Evolutionary conservation across 352 stramenopile species (phyloP), one percentile per base, ranked within the genome.

Genomic region (Blastocystis sp.): DNA sequence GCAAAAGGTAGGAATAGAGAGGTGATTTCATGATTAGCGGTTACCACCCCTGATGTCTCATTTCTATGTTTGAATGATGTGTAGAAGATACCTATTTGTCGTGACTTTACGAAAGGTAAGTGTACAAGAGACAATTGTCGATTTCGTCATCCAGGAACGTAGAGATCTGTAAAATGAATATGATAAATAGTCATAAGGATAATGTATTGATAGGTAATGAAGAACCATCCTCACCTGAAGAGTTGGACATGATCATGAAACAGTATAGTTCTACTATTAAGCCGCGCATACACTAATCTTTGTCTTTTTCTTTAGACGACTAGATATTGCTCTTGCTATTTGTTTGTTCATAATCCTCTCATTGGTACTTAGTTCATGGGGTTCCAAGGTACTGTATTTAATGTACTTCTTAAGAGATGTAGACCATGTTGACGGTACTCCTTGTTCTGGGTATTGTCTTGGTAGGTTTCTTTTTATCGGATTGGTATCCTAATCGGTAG

Each of bases 181-280:
- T 84, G 51, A 84, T 4, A 37, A 15, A 35, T 68, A 84, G 73
- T 35, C 73, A 84, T 30, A 84, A 84, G 73, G 73, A 84, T 66
- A 84, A 84, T 84, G 73, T 84, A 35, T 19, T 84, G 51, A 37
- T 84, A 51, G 73, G 73, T 35, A 54, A 53, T 22, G 73, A 84
- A 30, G 73, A 84, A 42, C 73, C 73, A n/a, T 24, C 48, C 6
- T 68, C 73, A 30, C 30, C 73, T 17, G n/a, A 35, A 15, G 73
- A 84, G 51, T 48, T 84, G n/a, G 48, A 84, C 17, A 64, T 48
- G n/a, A 84, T 84, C 24, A 37, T 84, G 73, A 84, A 84, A 37
- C 73, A 84, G 56, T 84, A 84, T 42, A 84, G 73, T 84, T 84
- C 73, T 53, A 84, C 73, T 42, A 64, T 84, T 22, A 84, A 84